A percentile compares a stretch with the other conserved stretches of the same genome.
These are phyloP conservation scores for Pseudofabraea citricarpa DNA, from an alignment of 2,329 filamentous ascomycete genomes.

Conservation along the genomic window DNA sequence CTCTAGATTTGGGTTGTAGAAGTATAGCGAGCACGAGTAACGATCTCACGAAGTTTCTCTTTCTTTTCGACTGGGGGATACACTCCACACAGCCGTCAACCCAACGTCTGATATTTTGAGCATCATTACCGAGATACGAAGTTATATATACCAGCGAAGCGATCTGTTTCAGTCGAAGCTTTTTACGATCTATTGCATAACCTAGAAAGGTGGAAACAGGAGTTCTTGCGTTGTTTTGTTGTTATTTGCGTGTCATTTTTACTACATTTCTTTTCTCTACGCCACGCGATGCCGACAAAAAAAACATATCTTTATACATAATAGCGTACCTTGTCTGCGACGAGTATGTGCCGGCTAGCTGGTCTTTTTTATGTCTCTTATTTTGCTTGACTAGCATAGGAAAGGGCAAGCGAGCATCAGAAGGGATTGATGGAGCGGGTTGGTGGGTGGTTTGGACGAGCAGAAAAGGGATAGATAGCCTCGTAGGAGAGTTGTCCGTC, in stretches of 20 bases:
- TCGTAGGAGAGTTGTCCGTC: too few species aligned
- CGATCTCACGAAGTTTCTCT: constrained; percentile 7
- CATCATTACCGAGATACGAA: not conserved
- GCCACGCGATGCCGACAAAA: too few species aligned
- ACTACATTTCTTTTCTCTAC: too few species aligned
- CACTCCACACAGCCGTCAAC: not conserved
- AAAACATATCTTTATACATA: not conserved
- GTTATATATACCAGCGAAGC: constrained; percentile 23
- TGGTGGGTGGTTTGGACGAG: too few species aligned
- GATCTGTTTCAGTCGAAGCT: constrained; percentile 9
- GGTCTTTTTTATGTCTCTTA: too few species aligned
- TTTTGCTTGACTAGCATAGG: too few species aligned
- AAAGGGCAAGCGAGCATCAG: too few species aligned
- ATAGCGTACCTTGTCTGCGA: constrained; percentile 4
- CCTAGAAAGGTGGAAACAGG: not conserved
- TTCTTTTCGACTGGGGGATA: constrained; percentile 5
- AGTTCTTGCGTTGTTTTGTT: not conserved
- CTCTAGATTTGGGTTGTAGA: constrained; percentile 25
- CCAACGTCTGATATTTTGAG: not conserved
- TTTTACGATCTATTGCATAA: constrained; percentile 3
- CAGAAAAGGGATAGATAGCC: too few species aligned
- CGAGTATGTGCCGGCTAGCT: constrained; percentile 1
- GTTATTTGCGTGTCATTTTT: not conserved
- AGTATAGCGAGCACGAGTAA: constrained; percentile 4
- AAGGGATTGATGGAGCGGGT: too few species aligned